Percentiles rank a stretch among this genome's conserved stretches.
Conservation (phyloP, 2,329 filamentous ascomycete genomes). For the Colletotrichum chlorophyti region DNA sequence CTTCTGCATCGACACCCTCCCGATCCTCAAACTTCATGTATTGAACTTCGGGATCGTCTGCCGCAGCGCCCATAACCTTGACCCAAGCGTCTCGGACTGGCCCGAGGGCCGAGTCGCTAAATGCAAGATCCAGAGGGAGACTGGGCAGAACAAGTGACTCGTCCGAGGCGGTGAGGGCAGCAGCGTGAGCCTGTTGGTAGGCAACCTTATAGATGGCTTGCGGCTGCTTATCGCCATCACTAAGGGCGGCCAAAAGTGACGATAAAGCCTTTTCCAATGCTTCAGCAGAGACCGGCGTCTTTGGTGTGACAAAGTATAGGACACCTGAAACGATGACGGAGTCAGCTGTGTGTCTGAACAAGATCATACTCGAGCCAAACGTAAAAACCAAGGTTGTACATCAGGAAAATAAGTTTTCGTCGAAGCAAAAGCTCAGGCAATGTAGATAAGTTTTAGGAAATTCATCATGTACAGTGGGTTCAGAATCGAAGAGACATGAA, state of each 20-base stretch:
- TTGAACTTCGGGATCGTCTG: conserved; percentile 45
- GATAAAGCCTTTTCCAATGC: conserved; percentile 48
- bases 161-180: conserved; percentile 38
- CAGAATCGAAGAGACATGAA: conserved; percentile 26
- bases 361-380: background rate
- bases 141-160: conserved; percentile 62
- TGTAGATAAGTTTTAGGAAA: conserved; percentile 95
- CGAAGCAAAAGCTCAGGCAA: conserved; percentile 91
- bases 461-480: conserved; percentile 77
- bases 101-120: conserved; percentile 74
- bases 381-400: conserved; percentile 48
- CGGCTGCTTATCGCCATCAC: conserved; percentile 36
- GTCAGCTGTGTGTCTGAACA: conserved; percentile 36
- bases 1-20: conserved; percentile 64
- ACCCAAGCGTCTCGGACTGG: conserved; percentile 76
- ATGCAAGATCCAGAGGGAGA: conserved; percentile 69
- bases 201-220: conserved; percentile 57
- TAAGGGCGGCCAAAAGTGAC: conserved; percentile 45
- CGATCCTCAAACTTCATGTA: conserved; percentile 85
- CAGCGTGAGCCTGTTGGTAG: conserved; percentile 58
- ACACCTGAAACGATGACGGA: conserved; percentile 27
- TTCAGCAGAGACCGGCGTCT: conserved; percentile 40
- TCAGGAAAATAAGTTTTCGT: conserved; percentile 92
- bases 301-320: conserved; percentile 49
- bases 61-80: conserved; percentile 60